Percentiles rank a stretch among this genome's conserved stretches.
Conservation (phyloP, 2,329 filamentous ascomycete species). For the Exophiala calicioides region DNA sequence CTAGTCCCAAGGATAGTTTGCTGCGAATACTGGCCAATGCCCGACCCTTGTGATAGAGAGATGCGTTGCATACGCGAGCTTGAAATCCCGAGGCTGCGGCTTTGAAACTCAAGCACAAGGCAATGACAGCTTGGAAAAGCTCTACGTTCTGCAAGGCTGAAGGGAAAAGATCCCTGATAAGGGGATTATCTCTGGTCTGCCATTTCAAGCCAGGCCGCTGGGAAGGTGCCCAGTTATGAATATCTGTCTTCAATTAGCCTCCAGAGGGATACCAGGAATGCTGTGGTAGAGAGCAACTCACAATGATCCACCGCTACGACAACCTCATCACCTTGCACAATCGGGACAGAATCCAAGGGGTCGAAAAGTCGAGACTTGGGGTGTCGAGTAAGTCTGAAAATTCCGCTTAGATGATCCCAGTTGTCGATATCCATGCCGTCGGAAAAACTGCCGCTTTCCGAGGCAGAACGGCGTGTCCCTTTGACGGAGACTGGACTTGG, state of each 20-base stretch:
- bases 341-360: constrained; percentile 16
- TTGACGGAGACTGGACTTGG: neutral
- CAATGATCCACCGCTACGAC: constrained; percentile 21
- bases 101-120: constrained; percentile 21
- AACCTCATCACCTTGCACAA: constrained; percentile 17
- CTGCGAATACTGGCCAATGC: constrained; percentile 16
- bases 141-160: constrained; percentile 21
- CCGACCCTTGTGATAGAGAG: constrained; percentile 21
- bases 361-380: constrained; percentile 19
- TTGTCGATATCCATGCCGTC: neutral
- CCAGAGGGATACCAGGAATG: neutral
- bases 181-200: constrained; percentile 24
- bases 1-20: constrained; percentile 15
- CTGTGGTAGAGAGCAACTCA: neutral
- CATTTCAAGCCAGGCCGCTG: constrained; percentile 21
- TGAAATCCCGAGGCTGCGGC: constrained; percentile 19
- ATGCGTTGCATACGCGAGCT: constrained; percentile 8
- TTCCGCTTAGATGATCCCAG: neutral
- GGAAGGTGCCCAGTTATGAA: constrained; percentile 21
- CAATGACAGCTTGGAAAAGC: constrained; percentile 22
- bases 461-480: neutral
- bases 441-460: neutral
- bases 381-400: constrained; percentile 6
- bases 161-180: constrained; percentile 21
- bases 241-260: constrained; percentile 16